These are phyloP conservation scores for Penicillium sp. DNA, from an alignment of 2,329 filamentous ascomycete species.

Conservation along the genomic window DNA sequence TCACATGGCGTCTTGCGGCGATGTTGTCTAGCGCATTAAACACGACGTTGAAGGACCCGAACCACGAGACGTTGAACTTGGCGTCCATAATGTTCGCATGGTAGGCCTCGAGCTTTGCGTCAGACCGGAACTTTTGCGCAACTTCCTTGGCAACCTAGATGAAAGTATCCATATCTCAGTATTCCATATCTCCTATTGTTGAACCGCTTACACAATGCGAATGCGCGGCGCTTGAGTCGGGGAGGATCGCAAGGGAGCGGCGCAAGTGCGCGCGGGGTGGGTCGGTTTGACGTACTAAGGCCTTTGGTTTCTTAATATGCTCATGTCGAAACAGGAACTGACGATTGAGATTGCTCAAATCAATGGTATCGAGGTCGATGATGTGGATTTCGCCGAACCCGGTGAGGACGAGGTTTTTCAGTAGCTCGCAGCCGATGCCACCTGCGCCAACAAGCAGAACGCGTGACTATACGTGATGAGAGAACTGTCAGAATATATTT, in stretches of 20 bases:
- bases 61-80: conserved; percentile 86
- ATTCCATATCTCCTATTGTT: not conserved
- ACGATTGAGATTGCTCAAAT: conserved; percentile 93
- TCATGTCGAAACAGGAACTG: conserved; percentile 96
- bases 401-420: conserved; percentile 91
- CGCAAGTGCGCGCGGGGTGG: conserved; percentile 2
- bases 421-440: conserved; percentile 93
- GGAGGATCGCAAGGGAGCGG: conserved; percentile 10
- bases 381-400: conserved; percentile 93
- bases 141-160: conserved; percentile 84
- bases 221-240: not conserved
- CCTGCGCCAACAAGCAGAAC: conserved; percentile 94
- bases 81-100: conserved; percentile 93
- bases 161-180: conserved; percentile 15
- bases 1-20: conserved; percentile 89
- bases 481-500: conserved; percentile 10
- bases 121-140: conserved; percentile 84
- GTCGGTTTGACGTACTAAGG: conserved; percentile 61
- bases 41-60: conserved; percentile 74
- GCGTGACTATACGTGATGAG: conserved; percentile 61
- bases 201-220: not conserved
- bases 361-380: conserved; percentile 96
- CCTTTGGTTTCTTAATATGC: conserved; percentile 97
- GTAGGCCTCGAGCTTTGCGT: conserved; percentile 79
- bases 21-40: conserved; percentile 98